Percentiles rank a stretch among this genome's conserved stretches.
These are phyloP conservation scores for Zangia roseola DNA, from an alignment of 768 basidiomycete genomes.

Conservation along the genomic window DNA sequence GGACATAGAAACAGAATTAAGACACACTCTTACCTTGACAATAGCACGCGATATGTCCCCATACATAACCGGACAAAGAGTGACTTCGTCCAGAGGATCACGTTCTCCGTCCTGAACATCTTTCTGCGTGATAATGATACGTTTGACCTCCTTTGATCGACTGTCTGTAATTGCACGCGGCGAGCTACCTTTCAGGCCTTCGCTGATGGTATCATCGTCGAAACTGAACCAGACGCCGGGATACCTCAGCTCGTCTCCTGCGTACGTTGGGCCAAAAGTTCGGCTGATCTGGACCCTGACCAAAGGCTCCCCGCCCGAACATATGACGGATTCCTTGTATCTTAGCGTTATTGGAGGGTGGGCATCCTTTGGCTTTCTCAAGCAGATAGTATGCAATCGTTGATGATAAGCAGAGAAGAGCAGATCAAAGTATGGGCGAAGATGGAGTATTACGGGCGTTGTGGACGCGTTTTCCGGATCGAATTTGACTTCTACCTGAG, in stretches of 20 bases:
- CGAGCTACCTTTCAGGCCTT: conserved; percentile 48
- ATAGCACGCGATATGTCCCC: conserved; percentile 69
- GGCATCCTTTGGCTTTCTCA: conserved; percentile 64
- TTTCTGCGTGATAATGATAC: conserved; percentile 72
- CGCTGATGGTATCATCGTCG: conserved; percentile 65
- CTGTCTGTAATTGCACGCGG: conserved; percentile 47
- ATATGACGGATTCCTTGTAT: conserved; percentile 65
- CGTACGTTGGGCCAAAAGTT: conserved; percentile 82
- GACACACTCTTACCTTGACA: conserved; percentile 50
- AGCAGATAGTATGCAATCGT: conserved; percentile 74
- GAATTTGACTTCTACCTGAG: conserved; percentile 81
- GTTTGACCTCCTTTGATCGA: conserved; percentile 72
- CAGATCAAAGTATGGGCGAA: conserved; percentile 82
- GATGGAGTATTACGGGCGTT: conserved; percentile 74
- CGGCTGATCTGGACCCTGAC: conserved; percentile 64
- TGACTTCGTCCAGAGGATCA: conserved; percentile 75
- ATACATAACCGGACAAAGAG: conserved; percentile 62
- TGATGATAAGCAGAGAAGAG: conserved; percentile 80
- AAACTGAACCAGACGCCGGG: conserved; percentile 86
- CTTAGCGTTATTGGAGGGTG: conserved; percentile 66
- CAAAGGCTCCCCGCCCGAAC: conserved; percentile 59
- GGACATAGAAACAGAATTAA: background rate
- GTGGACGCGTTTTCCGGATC: conserved; percentile 69
- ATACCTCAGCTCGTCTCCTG: conserved; percentile 72
- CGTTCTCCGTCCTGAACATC: conserved; percentile 49